Percentiles rank a stretch among this genome's conserved stretches.
Evolutionary conservation across 2,329 filamentous ascomycete species (phyloP).

Genomic region (Microdochium nivale): DNA sequence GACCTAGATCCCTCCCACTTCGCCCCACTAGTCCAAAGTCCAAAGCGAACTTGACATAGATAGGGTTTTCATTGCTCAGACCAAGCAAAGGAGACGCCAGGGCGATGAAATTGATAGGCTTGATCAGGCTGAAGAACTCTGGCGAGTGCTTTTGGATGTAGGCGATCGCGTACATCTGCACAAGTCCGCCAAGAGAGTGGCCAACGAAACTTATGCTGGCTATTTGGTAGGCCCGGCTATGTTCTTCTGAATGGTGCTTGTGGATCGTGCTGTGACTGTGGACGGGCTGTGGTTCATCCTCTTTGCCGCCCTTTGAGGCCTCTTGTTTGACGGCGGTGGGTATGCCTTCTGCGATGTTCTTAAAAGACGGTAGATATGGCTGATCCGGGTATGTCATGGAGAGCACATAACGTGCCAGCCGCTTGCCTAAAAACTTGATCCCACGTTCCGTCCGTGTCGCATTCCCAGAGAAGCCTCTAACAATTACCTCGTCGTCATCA

Average conservation of each 20-base stretch:
- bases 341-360: constrained; percentile 36
- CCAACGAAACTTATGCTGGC: constrained; percentile 93
- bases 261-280: constrained; percentile 58
- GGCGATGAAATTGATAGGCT: constrained; percentile 83
- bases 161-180: constrained; percentile 90
- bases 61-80: constrained; percentile 91
- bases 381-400: constrained; percentile 91
- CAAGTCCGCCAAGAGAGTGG: constrained; percentile 81
- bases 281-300: constrained; percentile 34
- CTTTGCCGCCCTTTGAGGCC: constrained; percentile 26
- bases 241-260: constrained; percentile 14
- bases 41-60: constrained; percentile 94
- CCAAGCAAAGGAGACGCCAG: constrained; percentile 84
- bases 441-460: constrained; percentile 86
- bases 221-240: constrained; percentile 63
- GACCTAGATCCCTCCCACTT: constrained; percentile 86
- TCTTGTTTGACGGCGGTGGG: background rate
- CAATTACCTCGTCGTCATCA: constrained; percentile 77
- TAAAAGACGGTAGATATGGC: constrained; percentile 64
- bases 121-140: constrained; percentile 77
- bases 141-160: constrained; percentile 97
- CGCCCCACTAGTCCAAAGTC: constrained; percentile 95
- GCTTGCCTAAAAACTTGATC: constrained; percentile 94
- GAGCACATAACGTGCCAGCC: constrained; percentile 84
- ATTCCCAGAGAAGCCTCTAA: constrained; percentile 84